A percentile compares a stretch with the other conserved stretches of the same genome.
phyloP scores from a whole-genome alignment of 148 eudicot genomes.

The Arctostaphylos glauca region DNA sequence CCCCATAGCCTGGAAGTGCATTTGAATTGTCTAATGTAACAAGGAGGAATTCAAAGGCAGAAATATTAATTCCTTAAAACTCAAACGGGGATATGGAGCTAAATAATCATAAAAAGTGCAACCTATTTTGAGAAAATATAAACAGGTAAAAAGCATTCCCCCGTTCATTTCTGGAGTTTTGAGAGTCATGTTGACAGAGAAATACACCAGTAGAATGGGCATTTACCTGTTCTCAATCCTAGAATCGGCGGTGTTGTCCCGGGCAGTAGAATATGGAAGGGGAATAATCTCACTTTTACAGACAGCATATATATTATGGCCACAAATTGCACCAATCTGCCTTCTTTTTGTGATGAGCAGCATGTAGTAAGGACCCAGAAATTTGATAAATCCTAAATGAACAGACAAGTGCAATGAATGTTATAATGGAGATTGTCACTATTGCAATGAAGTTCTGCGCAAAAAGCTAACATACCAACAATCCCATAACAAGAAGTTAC shows the following conservation, averaged over 20 bases:
- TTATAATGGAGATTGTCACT: neutral
- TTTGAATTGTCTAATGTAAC: neutral
- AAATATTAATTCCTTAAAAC: neutral
- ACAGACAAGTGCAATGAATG: conserved; percentile 2
- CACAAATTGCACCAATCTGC: conserved; percentile 82
- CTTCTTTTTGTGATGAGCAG: conserved; percentile 77
- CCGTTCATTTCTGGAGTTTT: conserved; percentile 4
- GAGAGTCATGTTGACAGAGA: neutral
- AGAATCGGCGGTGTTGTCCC: conserved; percentile 31
- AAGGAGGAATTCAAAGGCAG: neutral
- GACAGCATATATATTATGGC: conserved; percentile 74
- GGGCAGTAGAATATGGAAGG: conserved; percentile 51
- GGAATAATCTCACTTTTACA: conserved; percentile 77
- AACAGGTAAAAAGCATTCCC: neutral
- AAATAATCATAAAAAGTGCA: neutral
- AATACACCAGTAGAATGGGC: neutral
- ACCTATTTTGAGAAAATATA: neutral
- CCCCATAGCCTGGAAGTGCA: neutral
- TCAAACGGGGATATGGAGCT: neutral
- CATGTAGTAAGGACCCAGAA: conserved; percentile 93
- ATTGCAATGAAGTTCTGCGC: neutral
- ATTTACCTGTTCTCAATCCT: conserved; percentile 68
- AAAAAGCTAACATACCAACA: conserved; percentile 55
- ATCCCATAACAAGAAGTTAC: conserved; percentile 87
- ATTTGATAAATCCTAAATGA: conserved; percentile 69